Percentiles rank a stretch among this genome's conserved stretches.
These are phyloP conservation scores for Cladosporium sp. DNA, from an alignment of 2,329 filamentous ascomycete species.

Conservation along the genomic window DNA sequence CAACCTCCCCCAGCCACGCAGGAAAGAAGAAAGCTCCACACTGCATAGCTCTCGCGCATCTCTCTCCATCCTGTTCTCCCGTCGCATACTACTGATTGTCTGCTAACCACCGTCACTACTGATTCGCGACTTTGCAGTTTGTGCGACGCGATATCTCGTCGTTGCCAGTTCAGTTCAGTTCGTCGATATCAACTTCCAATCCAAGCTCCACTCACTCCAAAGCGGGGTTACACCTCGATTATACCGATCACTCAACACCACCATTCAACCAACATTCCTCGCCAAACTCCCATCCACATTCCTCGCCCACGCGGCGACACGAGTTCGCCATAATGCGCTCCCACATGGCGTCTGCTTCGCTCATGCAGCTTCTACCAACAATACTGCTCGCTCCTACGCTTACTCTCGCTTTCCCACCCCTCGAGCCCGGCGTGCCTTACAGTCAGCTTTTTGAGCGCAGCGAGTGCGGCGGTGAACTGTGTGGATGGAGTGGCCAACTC, in stretches of 20 bases:
- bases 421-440: slow-evolving; percentile 34
- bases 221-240: slow-evolving; percentile 8
- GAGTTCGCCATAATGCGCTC: slow-evolving; percentile 27
- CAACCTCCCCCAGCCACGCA: slow-evolving; percentile 11
- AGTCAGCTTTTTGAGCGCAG: slow-evolving; percentile 38
- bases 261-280: slow-evolving; percentile 7
- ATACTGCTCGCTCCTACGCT: slow-evolving; percentile 31
- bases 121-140: slow-evolving; percentile 2
- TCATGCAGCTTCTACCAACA: slow-evolving; percentile 33
- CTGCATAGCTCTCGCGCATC: slow-evolving; percentile 2
- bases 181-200: slow-evolving; percentile 1
- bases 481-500: slow-evolving; percentile 44
- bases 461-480: slow-evolving; percentile 48
- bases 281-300: slow-evolving; percentile 24
- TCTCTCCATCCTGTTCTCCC: background rate
- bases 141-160: slow-evolving; percentile 2
- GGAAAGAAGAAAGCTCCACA: slow-evolving; percentile 8
- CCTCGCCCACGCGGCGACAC: slow-evolving; percentile 27
- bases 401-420: slow-evolving; percentile 32
- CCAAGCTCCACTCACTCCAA: slow-evolving; percentile 6
- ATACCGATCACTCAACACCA: background rate
- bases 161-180: background rate
- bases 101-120: slow-evolving; percentile 7
- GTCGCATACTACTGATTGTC: slow-evolving; percentile 3
- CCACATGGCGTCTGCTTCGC: slow-evolving; percentile 27